These are phyloP conservation scores for Cystoderma amianthinum DNA, from an alignment of 768 basidiomycete genomes.

Conservation along the genomic window DNA sequence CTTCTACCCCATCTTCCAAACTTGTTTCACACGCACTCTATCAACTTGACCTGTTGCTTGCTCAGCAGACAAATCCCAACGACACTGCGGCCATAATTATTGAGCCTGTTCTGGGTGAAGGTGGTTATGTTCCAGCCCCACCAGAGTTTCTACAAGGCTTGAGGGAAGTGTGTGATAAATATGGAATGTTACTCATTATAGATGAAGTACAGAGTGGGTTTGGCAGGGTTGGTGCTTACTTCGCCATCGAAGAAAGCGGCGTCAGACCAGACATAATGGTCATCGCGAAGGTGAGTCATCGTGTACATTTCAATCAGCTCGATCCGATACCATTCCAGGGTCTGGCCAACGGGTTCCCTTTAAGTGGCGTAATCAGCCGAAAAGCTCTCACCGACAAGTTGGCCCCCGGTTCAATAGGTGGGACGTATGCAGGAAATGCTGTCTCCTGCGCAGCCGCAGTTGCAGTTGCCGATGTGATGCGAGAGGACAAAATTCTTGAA, in stretches of 20 bases:
- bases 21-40: slow-evolving; percentile 63
- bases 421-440: slow-evolving; percentile 90
- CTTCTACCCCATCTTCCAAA: slow-evolving; percentile 44
- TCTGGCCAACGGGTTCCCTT: slow-evolving; percentile 88
- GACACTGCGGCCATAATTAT: slow-evolving; percentile 94
- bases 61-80: slow-evolving; percentile 72
- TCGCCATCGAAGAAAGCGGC: slow-evolving; percentile 77
- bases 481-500: slow-evolving; percentile 72
- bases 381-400: slow-evolving; percentile 79
- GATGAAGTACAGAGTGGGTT: slow-evolving; percentile 92
- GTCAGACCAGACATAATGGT: slow-evolving; percentile 85
- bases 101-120: slow-evolving; percentile 93
- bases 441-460: slow-evolving; percentile 89
- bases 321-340: slow-evolving; percentile 33
- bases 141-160: slow-evolving; percentile 73
- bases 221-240: slow-evolving; percentile 79
- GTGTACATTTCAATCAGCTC: too few relatives aligned
- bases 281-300: slow-evolving; percentile 67
- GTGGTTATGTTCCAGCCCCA: slow-evolving; percentile 90
- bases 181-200: slow-evolving; percentile 78
- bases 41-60: slow-evolving; percentile 71
- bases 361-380: slow-evolving; percentile 78
- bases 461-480: slow-evolving; percentile 72
- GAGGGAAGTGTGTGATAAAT: slow-evolving; percentile 77
- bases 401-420: slow-evolving; percentile 78